Percentiles rank a stretch among this genome's conserved stretches.
Conservation (phyloP, 148 eudicot species). For the Cornus kousa region DNA sequence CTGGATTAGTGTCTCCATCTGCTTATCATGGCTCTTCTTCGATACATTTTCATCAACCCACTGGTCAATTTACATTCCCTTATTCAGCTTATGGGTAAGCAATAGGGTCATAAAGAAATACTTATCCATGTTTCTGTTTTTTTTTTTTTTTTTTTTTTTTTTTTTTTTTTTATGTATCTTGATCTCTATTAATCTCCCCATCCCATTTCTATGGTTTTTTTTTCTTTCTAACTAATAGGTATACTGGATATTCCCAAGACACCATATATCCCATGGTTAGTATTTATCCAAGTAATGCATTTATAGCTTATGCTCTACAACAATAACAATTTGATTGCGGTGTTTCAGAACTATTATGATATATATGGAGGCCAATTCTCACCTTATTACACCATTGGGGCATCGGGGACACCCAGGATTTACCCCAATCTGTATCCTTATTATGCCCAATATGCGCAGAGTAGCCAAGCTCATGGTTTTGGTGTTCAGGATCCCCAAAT, state of each 20-base stretch:
- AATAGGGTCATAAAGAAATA: neutral
- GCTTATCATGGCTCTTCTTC: constrained; percentile 38
- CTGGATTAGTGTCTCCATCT: constrained; percentile 40
- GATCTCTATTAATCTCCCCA: neutral
- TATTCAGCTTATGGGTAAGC: constrained; percentile 54
- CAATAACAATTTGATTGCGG: neutral
- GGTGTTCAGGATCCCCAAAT: constrained; percentile 46
- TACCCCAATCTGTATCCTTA: constrained; percentile 41
- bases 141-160: no score
- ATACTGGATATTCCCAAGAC: constrained; percentile 54
- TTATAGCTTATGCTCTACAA: neutral
- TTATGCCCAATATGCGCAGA: constrained; percentile 43
- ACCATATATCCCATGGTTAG: constrained; percentile 49
- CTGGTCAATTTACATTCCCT: constrained; percentile 44
- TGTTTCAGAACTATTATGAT: constrained; percentile 44
- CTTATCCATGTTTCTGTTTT: neutral
- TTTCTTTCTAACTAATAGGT: constrained; percentile 28
- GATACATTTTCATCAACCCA: constrained; percentile 40
- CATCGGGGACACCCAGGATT: constrained; percentile 33
- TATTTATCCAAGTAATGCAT: neutral
- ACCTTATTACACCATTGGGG: constrained; percentile 40
- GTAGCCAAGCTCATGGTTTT: constrained; percentile 42
- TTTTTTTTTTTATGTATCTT: no score
- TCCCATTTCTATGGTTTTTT: neutral
- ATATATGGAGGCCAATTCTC: constrained; percentile 42